Base-by-base conservation (phyloP, 139 green algal genomes). In the Auxenochlorella protothecoides region DNA sequence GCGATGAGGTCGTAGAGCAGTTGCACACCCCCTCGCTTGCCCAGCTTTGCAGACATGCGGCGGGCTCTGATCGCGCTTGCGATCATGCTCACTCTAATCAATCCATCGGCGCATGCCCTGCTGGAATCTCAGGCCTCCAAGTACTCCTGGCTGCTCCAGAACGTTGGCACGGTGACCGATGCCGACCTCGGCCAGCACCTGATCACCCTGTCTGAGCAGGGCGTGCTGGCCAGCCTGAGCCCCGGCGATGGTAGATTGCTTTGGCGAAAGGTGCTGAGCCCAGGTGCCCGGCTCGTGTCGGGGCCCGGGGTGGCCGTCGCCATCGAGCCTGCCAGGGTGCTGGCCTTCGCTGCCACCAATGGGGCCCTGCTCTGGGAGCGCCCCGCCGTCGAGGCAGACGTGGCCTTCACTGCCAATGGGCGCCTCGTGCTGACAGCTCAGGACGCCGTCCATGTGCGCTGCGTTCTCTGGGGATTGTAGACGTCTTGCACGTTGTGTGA, bases 131-230 rank as follows among this genome's bases (percentile, higher is more conserved):
- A 95, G 53, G 82, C 81, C 8, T 88, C 83, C 0, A 81, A 86
- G 12, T 82, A 85, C 59, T 85, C 92, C 69, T 96, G 90, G 90
- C 83, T 89, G 65, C 77, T 77, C 56, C 72, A 87, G n/a, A 70
- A 86, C 62, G 71, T 96, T 0, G 90, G 90, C 3, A n/a, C 72
- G 2, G 70, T 84, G 2, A 61, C 16, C 2, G 14, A 53, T 2
- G 85, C 84, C 5, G 44, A 57, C 0, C 83, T 90, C 3, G 81
- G 83, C 27, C 68, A 79, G 0, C 59, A 72, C 3, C 55, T 90
- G 3, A 85, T 78, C 63, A 71, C 91, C 0, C 66, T 76, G 0
- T 90, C 86, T 0, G 60, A 82, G 53, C 74, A 84, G 55, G 68
- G 72, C 12, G 74, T 87, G 3, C 16, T 93, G 44, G 86, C 82